Evolutionary conservation across 2,329 filamentous ascomycete genomes (phyloP).

Genomic region (Pezicula neosporulosa): DNA sequence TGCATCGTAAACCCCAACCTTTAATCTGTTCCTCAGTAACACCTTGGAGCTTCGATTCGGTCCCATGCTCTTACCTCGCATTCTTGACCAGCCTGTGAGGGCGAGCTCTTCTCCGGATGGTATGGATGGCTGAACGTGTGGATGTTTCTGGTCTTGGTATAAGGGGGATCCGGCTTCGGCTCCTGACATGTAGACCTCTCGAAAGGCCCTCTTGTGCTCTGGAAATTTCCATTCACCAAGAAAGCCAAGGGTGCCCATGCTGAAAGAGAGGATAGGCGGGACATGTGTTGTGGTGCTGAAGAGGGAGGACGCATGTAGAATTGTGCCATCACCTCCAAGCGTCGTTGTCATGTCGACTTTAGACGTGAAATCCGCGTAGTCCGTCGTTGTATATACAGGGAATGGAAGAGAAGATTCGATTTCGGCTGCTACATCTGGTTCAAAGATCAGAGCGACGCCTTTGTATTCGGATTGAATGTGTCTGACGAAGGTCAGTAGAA

Average conservation of each 20-base stretch:
- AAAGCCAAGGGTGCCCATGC: conserved; percentile 95
- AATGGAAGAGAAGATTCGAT: conserved; percentile 70
- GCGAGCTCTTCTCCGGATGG: conserved; percentile 14
- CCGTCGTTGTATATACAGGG: conserved; percentile 60
- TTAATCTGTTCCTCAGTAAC: conserved; percentile 80
- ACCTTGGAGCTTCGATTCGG: conserved; percentile 71
- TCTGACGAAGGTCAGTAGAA: conserved; percentile 32
- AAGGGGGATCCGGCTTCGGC: conserved; percentile 37
- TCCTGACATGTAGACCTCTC: conserved; percentile 87
- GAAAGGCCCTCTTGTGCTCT: conserved; percentile 88
- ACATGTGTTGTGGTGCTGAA: conserved; percentile 80
- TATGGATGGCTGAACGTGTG: conserved; percentile 17
- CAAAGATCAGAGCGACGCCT: conserved; percentile 76
- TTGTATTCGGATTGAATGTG: conserved; percentile 81
- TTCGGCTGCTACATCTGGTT: conserved; percentile 68
- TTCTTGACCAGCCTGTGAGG: conserved; percentile 63
- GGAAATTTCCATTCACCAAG: conserved; percentile 94
- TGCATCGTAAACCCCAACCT: conserved; percentile 78
- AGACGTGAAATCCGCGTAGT: conserved; percentile 52
- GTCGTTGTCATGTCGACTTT: conserved; percentile 90
- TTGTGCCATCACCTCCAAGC: conserved; percentile 89
- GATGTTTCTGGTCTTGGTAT: conserved; percentile 26
- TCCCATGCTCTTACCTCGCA: conserved; percentile 80
- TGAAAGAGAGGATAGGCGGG: conserved; percentile 89
- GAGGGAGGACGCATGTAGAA: conserved; percentile 78